Percentiles rank a stretch among this genome's conserved stretches.
These are phyloP conservation scores for Hyphopichia wangnamkhiaoensis DNA, from an alignment of 1,139 yeast genomes.

Conservation along the genomic window DNA sequence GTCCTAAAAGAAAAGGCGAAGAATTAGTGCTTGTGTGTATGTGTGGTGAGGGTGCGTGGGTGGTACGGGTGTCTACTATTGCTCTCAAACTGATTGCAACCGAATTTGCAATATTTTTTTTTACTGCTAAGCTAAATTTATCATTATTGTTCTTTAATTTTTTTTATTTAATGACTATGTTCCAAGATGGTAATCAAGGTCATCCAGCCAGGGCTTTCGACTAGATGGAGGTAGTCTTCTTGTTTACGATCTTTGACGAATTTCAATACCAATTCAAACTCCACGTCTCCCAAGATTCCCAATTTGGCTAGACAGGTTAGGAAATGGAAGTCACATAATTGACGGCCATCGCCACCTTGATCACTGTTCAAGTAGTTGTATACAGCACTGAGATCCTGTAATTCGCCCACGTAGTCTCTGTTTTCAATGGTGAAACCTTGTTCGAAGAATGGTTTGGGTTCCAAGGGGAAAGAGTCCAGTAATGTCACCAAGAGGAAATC, in stretches of 20 bases:
- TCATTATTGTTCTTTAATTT: neutral
- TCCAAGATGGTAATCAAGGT: constrained; percentile 63
- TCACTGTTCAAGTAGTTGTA: constrained; percentile 46
- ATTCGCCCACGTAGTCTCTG: constrained; percentile 70
- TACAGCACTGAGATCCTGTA: constrained; percentile 58
- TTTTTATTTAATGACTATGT: constrained; percentile 22
- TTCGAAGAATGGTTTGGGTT: constrained; percentile 53
- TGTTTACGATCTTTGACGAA: constrained; percentile 39
- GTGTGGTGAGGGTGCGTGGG: too few species aligned
- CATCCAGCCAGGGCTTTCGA: constrained; percentile 75
- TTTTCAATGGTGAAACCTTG: constrained; percentile 71
- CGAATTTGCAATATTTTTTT: neutral
- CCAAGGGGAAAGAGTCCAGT: constrained; percentile 88
- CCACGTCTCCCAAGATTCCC: constrained; percentile 55
- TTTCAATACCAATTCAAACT: constrained; percentile 47
- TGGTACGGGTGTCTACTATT: neutral
- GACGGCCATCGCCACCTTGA: constrained; percentile 42
- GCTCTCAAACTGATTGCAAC: neutral
- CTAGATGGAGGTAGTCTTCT: constrained; percentile 52
- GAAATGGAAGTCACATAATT: constrained; percentile 71
- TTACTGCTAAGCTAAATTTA: neutral
- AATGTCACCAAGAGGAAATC: constrained; percentile 86
- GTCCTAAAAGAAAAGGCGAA: too few species aligned
- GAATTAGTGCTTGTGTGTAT: too few species aligned
- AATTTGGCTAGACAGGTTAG: constrained; percentile 55